Conservation (phyloP, 257 asterid species). For the Lavandula angustifolia region DNA sequence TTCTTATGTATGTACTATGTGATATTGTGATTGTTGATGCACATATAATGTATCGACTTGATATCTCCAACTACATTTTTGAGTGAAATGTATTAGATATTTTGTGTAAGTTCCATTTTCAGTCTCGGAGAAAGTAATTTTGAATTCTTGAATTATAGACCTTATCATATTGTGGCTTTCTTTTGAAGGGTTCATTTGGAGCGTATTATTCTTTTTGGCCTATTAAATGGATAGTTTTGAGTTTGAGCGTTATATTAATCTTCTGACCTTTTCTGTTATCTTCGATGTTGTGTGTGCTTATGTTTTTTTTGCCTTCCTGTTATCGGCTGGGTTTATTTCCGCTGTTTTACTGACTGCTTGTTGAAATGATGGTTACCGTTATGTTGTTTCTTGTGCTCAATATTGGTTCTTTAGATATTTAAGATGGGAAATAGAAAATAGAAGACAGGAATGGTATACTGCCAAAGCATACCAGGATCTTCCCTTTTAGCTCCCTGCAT, state of each 20-base stretch:
- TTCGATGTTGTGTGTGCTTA: neutral
- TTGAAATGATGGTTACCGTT: neutral
- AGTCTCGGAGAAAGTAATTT: no score
- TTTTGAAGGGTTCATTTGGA: neutral
- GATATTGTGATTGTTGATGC: no score
- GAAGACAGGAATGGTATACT: neutral
- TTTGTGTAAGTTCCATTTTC: no score
- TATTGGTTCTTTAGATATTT: neutral
- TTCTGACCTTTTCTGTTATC: neutral
- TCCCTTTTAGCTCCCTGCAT: neutral
- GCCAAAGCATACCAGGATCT: neutral
- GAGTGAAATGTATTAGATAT: no score
- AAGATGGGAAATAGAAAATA: neutral
- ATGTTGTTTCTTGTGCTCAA: neutral
- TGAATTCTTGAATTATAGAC: neutral
- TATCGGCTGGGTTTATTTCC: constrained; percentile 4
- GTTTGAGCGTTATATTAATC: neutral
- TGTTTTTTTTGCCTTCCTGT: neutral
- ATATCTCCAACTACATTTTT: no score
- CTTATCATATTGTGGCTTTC: neutral
- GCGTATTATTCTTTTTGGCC: neutral
- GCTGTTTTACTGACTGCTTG: neutral
- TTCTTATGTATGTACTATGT: neutral
- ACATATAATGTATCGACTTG: no score
- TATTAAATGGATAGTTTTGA: neutral